Conservation (phyloP, 176 grass and related monocot species). For the Cocos nucifera region DNA sequence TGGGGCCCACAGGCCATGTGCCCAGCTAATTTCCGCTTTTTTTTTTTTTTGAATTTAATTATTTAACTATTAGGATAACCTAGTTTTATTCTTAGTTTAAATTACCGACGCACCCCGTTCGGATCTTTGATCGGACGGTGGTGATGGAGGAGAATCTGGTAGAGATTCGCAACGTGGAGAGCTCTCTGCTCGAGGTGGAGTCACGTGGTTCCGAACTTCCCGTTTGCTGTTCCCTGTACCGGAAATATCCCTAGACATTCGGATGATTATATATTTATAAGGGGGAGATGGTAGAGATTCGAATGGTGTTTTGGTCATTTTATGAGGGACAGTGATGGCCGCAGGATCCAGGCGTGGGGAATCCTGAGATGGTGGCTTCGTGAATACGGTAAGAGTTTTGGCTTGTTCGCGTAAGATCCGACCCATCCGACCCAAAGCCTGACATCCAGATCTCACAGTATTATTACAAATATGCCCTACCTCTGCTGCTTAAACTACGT, state of each 20-base stretch:
- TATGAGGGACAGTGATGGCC: background rate
- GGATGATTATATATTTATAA: background rate
- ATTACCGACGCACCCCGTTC: too few relatives aligned
- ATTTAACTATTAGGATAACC: background rate
- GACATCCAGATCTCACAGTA: background rate
- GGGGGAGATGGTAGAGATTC: too few relatives aligned
- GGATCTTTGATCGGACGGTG: too few relatives aligned
- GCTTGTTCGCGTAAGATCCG: background rate
- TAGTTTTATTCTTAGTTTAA: background rate
- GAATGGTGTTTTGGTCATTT: background rate
- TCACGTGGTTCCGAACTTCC: too few relatives aligned
- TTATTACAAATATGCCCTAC: too few relatives aligned
- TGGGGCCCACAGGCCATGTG: constrained; percentile 2
- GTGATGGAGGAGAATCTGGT: too few relatives aligned
- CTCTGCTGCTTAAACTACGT: too few relatives aligned
- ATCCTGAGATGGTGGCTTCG: background rate
- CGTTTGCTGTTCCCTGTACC: too few relatives aligned
- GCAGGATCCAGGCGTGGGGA: background rate
- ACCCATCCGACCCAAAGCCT: background rate
- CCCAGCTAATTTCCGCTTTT: background rate
- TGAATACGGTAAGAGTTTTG: background rate
- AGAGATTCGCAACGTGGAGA: too few relatives aligned
- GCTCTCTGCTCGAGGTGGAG: too few relatives aligned
- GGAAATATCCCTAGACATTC: background rate
- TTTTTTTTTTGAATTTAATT: too few relatives aligned